Percentiles rank a stretch among this genome's conserved stretches.
phyloP scores from a whole-genome alignment of 1,139 yeast species.

The Torulaspora globosa region DNA sequence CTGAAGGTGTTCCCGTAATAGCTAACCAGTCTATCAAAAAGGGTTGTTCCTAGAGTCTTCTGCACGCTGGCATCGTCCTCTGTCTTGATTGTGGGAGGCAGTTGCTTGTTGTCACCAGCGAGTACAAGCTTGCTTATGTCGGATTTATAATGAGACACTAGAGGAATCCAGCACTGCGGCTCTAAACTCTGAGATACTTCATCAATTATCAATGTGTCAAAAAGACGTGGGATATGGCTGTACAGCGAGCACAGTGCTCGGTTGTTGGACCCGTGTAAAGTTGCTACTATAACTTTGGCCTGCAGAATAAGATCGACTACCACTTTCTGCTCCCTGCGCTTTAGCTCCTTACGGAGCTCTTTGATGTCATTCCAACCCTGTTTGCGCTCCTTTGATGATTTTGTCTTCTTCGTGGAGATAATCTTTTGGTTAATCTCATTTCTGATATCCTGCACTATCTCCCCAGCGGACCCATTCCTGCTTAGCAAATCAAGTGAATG shows the following conservation, averaged over 20 bases:
- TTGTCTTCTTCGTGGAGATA: conserved; percentile 58
- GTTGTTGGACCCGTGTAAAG: conserved; percentile 85
- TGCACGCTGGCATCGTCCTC: conserved; percentile 36
- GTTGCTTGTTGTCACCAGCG: conserved; percentile 85
- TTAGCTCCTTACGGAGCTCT: conserved; percentile 63
- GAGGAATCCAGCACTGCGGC: conserved; percentile 96
- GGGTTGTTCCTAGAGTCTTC: conserved; percentile 52
- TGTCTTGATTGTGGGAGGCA: conserved; percentile 72
- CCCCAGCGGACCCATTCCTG: conserved; percentile 57
- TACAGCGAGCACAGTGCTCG: conserved; percentile 55
- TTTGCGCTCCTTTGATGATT: conserved; percentile 59
- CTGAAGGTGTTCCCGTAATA: conserved; percentile 50
- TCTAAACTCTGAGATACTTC: conserved; percentile 93
- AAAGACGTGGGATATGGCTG: conserved; percentile 40
- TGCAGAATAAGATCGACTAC: conserved; percentile 54
- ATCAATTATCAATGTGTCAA: conserved; percentile 84
- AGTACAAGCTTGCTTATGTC: conserved; percentile 59
- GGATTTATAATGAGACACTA: conserved; percentile 54
- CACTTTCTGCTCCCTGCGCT: conserved; percentile 61
- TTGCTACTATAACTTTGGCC: conserved; percentile 70
- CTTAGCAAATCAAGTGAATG: conserved; percentile 78
- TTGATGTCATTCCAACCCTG: conserved; percentile 68
- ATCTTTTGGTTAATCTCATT: conserved; percentile 64
- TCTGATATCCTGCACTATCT: conserved; percentile 62
- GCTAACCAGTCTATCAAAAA: conserved; percentile 72